Percentiles rank a stretch among this genome's conserved stretches.
Evolutionary conservation across 306 rosid species (phyloP).

Genomic region (Pterocarpus santalinus): DNA sequence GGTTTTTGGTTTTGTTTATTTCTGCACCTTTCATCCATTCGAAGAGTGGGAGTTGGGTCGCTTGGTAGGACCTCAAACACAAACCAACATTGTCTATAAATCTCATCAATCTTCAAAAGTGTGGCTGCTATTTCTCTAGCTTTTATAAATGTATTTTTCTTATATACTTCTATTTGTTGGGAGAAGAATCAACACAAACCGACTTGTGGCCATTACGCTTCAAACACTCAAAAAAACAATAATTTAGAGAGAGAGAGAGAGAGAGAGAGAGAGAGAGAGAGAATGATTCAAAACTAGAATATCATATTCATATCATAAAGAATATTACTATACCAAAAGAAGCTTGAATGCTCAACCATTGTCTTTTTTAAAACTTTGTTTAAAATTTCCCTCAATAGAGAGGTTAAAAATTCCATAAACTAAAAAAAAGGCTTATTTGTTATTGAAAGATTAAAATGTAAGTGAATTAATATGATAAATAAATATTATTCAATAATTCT

Average conservation of each 20-base stretch:
- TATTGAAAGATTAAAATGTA: too few relatives aligned
- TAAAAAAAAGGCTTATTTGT: too few relatives aligned
- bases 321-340: background rate
- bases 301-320: background rate
- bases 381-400: background rate
- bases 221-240: background rate
- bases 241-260: background rate
- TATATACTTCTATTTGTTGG: background rate
- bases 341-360: background rate
- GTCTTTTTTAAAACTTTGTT: background rate
- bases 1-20: constrained; percentile 21
- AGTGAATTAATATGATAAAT: too few relatives aligned
- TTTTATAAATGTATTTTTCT: background rate
- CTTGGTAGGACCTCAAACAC: constrained; percentile 41
- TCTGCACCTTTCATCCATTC: constrained; percentile 25
- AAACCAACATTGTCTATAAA: background rate
- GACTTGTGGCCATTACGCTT: background rate
- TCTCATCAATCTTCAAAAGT: background rate
- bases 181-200: background rate
- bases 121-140: constrained; percentile 35
- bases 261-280: too few relatives aligned
- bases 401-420: too few relatives aligned
- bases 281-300: constrained; percentile 9
- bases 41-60: background rate
- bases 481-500: too few relatives aligned